phyloP scores from a whole-genome alignment of 176 grass and related monocot species.

The Panicum miliaceum region DNA sequence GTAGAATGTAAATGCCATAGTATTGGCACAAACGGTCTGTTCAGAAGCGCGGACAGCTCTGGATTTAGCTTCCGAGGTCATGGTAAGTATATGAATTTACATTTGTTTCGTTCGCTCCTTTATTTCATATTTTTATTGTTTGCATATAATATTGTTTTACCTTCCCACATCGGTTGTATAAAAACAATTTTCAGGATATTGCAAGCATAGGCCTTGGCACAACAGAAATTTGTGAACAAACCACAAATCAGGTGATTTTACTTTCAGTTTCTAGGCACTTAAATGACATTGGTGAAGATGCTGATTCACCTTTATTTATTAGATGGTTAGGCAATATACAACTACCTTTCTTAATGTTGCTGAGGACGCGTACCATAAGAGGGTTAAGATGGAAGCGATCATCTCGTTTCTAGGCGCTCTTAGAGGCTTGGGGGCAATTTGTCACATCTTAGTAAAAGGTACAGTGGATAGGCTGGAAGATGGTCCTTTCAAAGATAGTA shows the following conservation, averaged over 20 bases:
- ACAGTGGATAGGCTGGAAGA: background rate
- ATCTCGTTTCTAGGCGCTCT: background rate
- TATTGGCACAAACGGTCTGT: background rate
- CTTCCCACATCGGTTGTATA: background rate
- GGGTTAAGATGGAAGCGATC: background rate
- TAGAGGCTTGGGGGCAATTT: background rate
- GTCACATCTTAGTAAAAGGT: background rate
- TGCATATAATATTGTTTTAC: background rate
- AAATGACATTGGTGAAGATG: background rate
- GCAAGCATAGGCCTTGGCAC: background rate
- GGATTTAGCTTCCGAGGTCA: constrained; percentile 10
- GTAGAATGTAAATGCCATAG: background rate
- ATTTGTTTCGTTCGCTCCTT: background rate
- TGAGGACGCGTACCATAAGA: background rate
- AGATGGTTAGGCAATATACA: background rate
- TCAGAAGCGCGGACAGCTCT: background rate
- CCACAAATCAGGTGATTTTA: background rate
- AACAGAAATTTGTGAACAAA: background rate
- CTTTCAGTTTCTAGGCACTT: background rate
- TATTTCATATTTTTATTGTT: background rate
- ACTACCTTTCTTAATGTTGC: background rate
- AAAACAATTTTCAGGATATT: background rate
- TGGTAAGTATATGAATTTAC: background rate
- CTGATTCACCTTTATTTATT: background rate
- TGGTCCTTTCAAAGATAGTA: background rate